Evolutionary conservation across 2,329 filamentous ascomycete genomes (phyloP).

Genomic region (Hymenoscyphus repandus): DNA sequence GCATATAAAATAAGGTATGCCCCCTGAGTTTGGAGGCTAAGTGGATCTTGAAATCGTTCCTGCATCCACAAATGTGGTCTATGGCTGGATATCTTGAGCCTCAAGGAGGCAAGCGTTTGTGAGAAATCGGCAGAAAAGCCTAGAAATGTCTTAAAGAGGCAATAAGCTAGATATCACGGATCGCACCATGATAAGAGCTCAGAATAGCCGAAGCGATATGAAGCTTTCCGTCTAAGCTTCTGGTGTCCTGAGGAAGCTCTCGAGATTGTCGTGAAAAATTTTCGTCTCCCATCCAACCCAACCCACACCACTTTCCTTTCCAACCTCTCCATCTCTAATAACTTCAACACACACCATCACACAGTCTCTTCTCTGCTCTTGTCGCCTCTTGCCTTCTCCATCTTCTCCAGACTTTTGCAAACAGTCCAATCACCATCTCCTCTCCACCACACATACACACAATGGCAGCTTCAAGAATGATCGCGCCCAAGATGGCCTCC

Average conservation of each 20-base stretch:
- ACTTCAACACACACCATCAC: slow-evolving; percentile 10
- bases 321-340: slow-evolving; percentile 14
- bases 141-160: slow-evolving; percentile 7
- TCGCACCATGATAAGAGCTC: slow-evolving; percentile 11
- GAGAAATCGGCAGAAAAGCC: slow-evolving; percentile 3
- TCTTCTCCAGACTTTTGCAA: slow-evolving; percentile 19
- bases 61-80: slow-evolving; percentile 8
- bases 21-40: not conserved
- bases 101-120: slow-evolving; percentile 12
- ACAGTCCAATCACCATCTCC: slow-evolving; percentile 15
- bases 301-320: slow-evolving; percentile 14
- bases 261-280: slow-evolving; percentile 16
- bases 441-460: slow-evolving; percentile 40
- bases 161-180: slow-evolving; percentile 14
- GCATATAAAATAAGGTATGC: not conserved
- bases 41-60: not conserved
- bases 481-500: slow-evolving; percentile 72
- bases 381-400: slow-evolving; percentile 12
- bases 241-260: slow-evolving; percentile 3
- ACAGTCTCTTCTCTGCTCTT: slow-evolving; percentile 5
- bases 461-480: slow-evolving; percentile 76
- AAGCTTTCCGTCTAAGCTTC: slow-evolving; percentile 5
- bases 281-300: slow-evolving; percentile 8
- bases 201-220: slow-evolving; percentile 10
- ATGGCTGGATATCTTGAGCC: slow-evolving; percentile 10